Evolutionary conservation across 2,329 filamentous ascomycete species (phyloP), one percentile per base, ranked within the genome.

Genomic region (Fusarium foetens): DNA sequence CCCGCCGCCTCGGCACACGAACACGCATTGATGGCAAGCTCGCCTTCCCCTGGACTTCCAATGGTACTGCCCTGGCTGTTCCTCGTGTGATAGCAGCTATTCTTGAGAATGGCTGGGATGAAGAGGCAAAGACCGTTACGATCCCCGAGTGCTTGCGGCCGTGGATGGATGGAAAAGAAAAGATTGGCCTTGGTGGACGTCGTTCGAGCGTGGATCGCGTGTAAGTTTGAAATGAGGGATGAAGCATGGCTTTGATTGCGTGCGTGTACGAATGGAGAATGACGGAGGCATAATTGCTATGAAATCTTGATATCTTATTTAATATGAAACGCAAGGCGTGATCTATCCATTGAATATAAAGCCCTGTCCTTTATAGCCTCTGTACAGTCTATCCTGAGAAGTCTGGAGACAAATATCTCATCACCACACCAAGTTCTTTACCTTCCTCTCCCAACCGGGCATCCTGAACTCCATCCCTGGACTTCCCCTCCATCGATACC

Each of bases 41-140:
- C 43, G 86, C 87, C 4, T 98, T 94, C 80, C 94, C 95, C 19
- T 94, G 93, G 84, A 99, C 96, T 0, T 87, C 97, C 41, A 99
- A 99, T 80, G 97, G 95, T 1, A 99, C 96, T 3, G 96, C 95
- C 1, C 85, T 98, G 76, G 96, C 96, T 2, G 92, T 98, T 41
- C 96, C 96, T 7, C 88, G 96, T 58, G 93, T 99, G 17, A 80
- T 99, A 66, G 95, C 96, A 29, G 95, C 94, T 10, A 86, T 99
- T 55, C 80, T 99, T 72, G 96, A 99, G 85, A 94, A 95, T 77
- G 92, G 94, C 2, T 99, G 95, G 93, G 89, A 96, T 77, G 92
- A 94, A 77, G 78, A 85, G 29, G 86, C 86, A 25, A 86, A 85
- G 76, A 88, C 87, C 4, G 93, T 98, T 12, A 84, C 85, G 4